Conservation (phyloP, 306 rosid genomes). For the Quercus mongolica region DNA sequence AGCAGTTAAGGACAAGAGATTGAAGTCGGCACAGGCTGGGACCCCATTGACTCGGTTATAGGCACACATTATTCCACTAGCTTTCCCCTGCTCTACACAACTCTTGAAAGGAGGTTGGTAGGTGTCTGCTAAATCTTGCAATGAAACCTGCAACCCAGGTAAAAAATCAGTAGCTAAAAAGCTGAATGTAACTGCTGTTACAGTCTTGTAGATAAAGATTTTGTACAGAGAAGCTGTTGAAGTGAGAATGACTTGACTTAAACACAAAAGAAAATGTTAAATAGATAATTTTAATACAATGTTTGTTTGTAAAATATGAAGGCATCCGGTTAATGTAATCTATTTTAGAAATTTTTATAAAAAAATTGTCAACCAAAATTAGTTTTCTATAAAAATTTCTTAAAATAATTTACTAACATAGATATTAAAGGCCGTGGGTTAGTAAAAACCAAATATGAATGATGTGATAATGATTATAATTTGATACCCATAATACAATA, state of each 20-base stretch:
- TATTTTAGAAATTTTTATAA: too few species aligned
- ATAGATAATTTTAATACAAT: too few species aligned
- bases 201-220: background rate
- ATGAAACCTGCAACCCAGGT: constrained; percentile 42
- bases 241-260: background rate
- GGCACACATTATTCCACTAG: constrained; percentile 94
- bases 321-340: too few species aligned
- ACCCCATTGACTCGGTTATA: constrained; percentile 85
- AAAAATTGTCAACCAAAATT: too few species aligned
- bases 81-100: constrained; percentile 61
- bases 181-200: background rate
- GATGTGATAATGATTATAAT: too few species aligned
- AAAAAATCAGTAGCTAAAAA: background rate
- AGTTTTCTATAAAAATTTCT: too few species aligned
- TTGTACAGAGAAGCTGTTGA: background rate
- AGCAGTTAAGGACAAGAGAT: constrained; percentile 57
- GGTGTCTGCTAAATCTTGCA: constrained; percentile 85
- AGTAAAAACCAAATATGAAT: too few species aligned
- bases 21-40: constrained; percentile 78
- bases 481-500: too few species aligned
- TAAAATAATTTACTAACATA: too few species aligned
- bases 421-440: too few species aligned
- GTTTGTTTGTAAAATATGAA: too few species aligned
- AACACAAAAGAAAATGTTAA: background rate
- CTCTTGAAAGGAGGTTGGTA: constrained; percentile 88